Percentiles rank a stretch among this genome's conserved stretches.
Conservation (phyloP, 2,329 filamentous ascomycete genomes). For the Dothistroma septosporum region DNA sequence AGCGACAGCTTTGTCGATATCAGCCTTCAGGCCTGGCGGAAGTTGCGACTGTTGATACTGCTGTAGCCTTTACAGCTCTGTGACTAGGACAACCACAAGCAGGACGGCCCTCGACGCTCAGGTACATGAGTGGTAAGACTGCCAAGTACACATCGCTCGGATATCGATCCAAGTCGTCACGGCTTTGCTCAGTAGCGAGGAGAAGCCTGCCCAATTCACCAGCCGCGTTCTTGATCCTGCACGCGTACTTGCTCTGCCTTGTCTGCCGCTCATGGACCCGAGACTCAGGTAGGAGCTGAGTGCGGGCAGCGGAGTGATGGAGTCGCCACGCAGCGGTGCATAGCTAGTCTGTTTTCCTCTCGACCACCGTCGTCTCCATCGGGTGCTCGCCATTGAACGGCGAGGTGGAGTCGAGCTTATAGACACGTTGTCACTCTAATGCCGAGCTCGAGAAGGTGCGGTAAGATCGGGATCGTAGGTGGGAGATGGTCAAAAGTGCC, state of each 20-base stretch:
- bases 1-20: background rate
- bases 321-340: background rate
- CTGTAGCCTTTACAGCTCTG: background rate
- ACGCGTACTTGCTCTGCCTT: background rate
- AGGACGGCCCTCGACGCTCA: background rate
- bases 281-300: background rate
- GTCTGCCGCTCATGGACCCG: background rate
- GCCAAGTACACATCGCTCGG: background rate
- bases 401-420: background rate
- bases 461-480: background rate
- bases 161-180: background rate
- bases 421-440: background rate
- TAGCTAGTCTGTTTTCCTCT: background rate
- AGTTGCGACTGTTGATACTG: background rate
- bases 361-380: background rate
- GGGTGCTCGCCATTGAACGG: background rate
- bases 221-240: background rate
- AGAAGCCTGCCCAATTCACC: background rate
- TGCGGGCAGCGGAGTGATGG: background rate
- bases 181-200: background rate
- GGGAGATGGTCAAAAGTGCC: too few relatives aligned
- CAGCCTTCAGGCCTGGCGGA: background rate
- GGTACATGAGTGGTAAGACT: background rate
- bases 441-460: background rate
- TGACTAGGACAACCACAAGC: background rate